These are phyloP conservation scores for Isabelozyma pseudorhagii DNA, from an alignment of 805 yeast genomes.

Conservation along the genomic window DNA sequence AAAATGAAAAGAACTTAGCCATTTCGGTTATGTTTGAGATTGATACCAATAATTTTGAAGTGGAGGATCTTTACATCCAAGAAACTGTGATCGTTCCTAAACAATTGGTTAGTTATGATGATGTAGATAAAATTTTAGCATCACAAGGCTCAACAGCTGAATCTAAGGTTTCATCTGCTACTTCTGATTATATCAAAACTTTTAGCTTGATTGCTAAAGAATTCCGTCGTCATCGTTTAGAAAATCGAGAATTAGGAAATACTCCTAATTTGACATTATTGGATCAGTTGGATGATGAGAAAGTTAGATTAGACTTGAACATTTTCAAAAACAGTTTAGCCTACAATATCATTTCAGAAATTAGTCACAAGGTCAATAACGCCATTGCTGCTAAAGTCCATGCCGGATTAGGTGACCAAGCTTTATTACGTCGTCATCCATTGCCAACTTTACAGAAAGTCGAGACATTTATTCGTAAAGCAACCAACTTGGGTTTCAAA, in stretches of 20 bases:
- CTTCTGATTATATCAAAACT: slow-evolving; percentile 63
- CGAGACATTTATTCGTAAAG: slow-evolving; percentile 72
- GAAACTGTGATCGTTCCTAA: slow-evolving; percentile 69
- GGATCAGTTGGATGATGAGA: slow-evolving; percentile 84
- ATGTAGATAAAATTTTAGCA: slow-evolving; percentile 51
- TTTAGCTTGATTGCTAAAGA: slow-evolving; percentile 63
- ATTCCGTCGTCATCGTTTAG: slow-evolving; percentile 65
- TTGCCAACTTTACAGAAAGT: slow-evolving; percentile 80
- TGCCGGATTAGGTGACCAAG: slow-evolving; percentile 71
- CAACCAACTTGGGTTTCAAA: slow-evolving; percentile 60
- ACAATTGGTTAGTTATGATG: slow-evolving; percentile 49
- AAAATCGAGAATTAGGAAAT: slow-evolving; percentile 45
- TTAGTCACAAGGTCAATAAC: slow-evolving; percentile 74
- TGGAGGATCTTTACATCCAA: slow-evolving; percentile 74
- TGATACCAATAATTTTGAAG: slow-evolving; percentile 66
- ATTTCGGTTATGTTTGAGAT: slow-evolving; percentile 78
- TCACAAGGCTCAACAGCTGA: slow-evolving; percentile 12
- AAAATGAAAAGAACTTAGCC: slow-evolving; percentile 59
- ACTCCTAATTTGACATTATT: slow-evolving; percentile 60
- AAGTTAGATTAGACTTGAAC: slow-evolving; percentile 66
- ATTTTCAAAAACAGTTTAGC: slow-evolving; percentile 62
- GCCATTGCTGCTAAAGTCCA: slow-evolving; percentile 81
- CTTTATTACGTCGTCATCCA: slow-evolving; percentile 84
- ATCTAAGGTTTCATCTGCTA: slow-evolving; percentile 45
- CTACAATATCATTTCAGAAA: slow-evolving; percentile 63